These are phyloP conservation scores for Trichosporon sp. DNA, from an alignment of 1,284 basidiomycete genomes.

Conservation along the genomic window DNA sequence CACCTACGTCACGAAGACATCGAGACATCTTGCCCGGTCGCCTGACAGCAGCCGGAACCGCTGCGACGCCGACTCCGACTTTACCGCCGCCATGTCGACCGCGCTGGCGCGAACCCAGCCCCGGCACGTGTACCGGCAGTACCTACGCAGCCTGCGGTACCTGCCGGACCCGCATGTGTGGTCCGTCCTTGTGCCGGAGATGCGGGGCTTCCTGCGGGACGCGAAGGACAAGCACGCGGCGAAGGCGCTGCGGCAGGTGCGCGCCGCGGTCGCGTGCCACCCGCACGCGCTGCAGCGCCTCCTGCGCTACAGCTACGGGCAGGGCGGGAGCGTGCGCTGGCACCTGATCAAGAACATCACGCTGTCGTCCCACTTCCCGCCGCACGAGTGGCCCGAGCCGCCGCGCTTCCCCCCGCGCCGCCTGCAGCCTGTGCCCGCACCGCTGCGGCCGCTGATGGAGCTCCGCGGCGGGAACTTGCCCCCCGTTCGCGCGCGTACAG, in stretches of 20 bases:
- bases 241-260: slow-evolving; percentile 28
- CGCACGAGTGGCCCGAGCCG: slow-evolving; percentile 1
- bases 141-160: slow-evolving; percentile 31
- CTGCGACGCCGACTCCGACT: background rate
- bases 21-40: background rate
- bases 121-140: slow-evolving; percentile 26
- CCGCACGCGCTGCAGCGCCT: slow-evolving; percentile 37
- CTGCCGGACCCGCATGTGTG: slow-evolving; percentile 44
- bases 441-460: slow-evolving; percentile 1
- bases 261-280: slow-evolving; percentile 38
- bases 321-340: slow-evolving; percentile 6
- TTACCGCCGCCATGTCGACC: background rate
- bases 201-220: slow-evolving; percentile 9
- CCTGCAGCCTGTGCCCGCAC: slow-evolving; percentile 9
- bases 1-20: background rate
- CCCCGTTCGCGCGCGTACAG: background rate
- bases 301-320: slow-evolving; percentile 4
- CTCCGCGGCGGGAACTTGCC: background rate
- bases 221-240: background rate
- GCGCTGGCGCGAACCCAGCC: background rate
- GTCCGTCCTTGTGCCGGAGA: slow-evolving; percentile 26
- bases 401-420: slow-evolving; percentile 11
- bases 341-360: slow-evolving; percentile 25
- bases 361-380: background rate
- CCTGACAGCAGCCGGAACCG: background rate